These are phyloP conservation scores for Pythium rishiriense DNA, from an alignment of 352 stramenopile species.

Conservation along the genomic window DNA sequence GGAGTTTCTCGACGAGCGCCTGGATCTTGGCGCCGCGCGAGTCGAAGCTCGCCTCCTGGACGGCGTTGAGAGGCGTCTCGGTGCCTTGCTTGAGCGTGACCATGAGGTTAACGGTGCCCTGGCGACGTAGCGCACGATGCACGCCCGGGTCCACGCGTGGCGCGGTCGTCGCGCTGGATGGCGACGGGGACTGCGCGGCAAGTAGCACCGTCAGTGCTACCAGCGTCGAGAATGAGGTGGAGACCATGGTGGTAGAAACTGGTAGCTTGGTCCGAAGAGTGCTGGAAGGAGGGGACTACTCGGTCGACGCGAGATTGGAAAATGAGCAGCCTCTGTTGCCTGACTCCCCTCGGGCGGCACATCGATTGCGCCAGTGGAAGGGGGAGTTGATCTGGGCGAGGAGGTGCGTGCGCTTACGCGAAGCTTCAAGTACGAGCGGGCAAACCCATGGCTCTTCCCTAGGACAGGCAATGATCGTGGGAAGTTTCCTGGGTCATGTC, in stretches of 20 bases:
- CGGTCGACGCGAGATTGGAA: not conserved
- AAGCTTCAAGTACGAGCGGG: too few species aligned
- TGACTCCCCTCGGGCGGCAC: not conserved
- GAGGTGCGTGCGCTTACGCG: too few species aligned
- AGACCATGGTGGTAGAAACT: not conserved
- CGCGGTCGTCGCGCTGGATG: not conserved
- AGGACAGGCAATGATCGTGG: too few species aligned
- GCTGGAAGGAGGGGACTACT: too few species aligned
- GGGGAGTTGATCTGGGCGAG: too few species aligned
- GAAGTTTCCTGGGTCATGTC: too few species aligned
- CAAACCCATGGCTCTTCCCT: too few species aligned
- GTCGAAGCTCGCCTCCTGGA: slow-evolving; percentile 22
- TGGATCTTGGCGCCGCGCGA: slow-evolving; percentile 22
- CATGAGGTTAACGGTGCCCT: slow-evolving; percentile 34
- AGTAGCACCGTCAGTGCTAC: not conserved
- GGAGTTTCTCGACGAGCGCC: slow-evolving; percentile 8
- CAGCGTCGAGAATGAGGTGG: not conserved
- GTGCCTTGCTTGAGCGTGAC: slow-evolving; percentile 30
- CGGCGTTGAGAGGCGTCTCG: slow-evolving; percentile 10
- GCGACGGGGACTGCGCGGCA: not conserved
- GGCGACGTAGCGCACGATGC: not conserved
- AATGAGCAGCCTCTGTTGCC: not conserved
- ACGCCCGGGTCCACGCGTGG: not conserved
- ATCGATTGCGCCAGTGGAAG: too few species aligned
- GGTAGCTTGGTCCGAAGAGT: not conserved